These are phyloP conservation scores for Neolecta irregularis DNA, from an alignment of 1,139 yeast species.

Conservation along the genomic window DNA sequence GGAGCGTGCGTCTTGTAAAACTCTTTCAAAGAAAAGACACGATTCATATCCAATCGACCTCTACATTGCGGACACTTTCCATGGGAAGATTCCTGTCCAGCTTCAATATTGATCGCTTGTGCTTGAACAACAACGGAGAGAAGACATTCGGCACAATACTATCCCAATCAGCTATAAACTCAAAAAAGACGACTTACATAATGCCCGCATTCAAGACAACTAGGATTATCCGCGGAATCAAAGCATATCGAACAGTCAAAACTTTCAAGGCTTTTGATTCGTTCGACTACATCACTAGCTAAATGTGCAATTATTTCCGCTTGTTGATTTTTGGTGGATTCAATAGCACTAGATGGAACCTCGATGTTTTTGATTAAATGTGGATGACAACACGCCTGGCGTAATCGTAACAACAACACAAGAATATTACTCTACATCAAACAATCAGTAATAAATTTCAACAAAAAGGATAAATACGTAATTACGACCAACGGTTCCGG, in stretches of 20 bases:
- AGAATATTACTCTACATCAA: slow-evolving; percentile 48
- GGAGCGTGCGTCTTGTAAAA: slow-evolving; percentile 30
- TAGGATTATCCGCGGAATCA: slow-evolving; percentile 38
- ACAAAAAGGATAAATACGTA: slow-evolving; percentile 32
- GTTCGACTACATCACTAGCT: no score
- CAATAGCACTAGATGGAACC: slow-evolving; percentile 21
- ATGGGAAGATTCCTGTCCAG: slow-evolving; percentile 25
- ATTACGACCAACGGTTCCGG: slow-evolving; percentile 22
- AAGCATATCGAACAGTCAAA: slow-evolving; percentile 55
- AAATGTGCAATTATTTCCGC: slow-evolving; percentile 5
- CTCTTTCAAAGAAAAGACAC: slow-evolving; percentile 36
- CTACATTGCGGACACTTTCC: slow-evolving; percentile 42
- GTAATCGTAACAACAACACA: slow-evolving; percentile 55
- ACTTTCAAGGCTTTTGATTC: slow-evolving; percentile 17
- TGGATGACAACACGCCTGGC: slow-evolving; percentile 86
- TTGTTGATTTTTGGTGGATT: slow-evolving; percentile 9
- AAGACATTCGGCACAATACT: slow-evolving; percentile 45
- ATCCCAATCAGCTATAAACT: no score
- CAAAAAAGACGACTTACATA: no score
- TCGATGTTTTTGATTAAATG: slow-evolving; percentile 45
- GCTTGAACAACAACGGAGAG: slow-evolving; percentile 32
- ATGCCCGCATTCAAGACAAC: slow-evolving; percentile 45
- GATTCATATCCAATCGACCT: slow-evolving; percentile 28
- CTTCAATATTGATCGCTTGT: slow-evolving; percentile 27
- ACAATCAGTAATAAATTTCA: no score